Evolutionary conservation across 2,329 filamentous ascomycete species (phyloP).

Genomic region (Arthroderma sp.): DNA sequence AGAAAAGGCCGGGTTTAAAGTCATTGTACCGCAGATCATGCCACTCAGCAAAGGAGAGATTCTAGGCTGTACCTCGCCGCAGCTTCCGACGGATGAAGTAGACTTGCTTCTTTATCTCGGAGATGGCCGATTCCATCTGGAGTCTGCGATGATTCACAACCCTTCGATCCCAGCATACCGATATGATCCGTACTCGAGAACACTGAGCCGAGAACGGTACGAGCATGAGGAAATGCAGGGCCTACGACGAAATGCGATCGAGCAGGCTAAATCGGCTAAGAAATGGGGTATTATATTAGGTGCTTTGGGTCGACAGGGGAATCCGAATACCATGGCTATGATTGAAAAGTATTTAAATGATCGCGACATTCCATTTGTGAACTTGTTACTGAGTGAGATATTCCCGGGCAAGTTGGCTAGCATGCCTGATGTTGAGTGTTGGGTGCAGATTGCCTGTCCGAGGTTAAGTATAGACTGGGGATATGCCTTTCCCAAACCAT

Average conservation of each 20-base stretch:
- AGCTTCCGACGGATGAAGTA: conserved; percentile 46
- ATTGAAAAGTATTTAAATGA: conserved; percentile 66
- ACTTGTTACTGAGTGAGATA: conserved; percentile 82
- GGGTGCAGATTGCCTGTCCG: conserved; percentile 98
- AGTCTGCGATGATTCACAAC: conserved; percentile 99
- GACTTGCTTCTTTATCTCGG: conserved; percentile 80
- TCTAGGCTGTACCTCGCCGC: conserved; percentile 87
- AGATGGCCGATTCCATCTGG: conserved; percentile 87
- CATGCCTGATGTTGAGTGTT: conserved; percentile 90
- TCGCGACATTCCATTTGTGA: conserved; percentile 66
- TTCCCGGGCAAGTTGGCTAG: conserved; percentile 89
- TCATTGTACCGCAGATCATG: conserved; percentile 82
- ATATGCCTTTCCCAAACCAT: conserved; percentile 78
- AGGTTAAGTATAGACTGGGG: conserved; percentile 97
- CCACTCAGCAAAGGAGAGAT: conserved; percentile 93
- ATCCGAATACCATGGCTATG: conserved; percentile 77
- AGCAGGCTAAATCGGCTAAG: conserved; percentile 57
- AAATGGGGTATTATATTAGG: conserved; percentile 96
- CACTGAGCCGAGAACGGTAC: conserved; percentile 81
- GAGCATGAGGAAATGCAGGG: conserved; percentile 82
- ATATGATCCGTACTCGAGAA: conserved; percentile 91
- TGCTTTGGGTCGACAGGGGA: conserved; percentile 83
- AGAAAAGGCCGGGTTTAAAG: conserved; percentile 69
- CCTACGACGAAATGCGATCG: conserved; percentile 64
- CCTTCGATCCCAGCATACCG: conserved; percentile 79